Base-by-base conservation (phyloP, 208 protist genomes). In the Leishmania major region DNA sequence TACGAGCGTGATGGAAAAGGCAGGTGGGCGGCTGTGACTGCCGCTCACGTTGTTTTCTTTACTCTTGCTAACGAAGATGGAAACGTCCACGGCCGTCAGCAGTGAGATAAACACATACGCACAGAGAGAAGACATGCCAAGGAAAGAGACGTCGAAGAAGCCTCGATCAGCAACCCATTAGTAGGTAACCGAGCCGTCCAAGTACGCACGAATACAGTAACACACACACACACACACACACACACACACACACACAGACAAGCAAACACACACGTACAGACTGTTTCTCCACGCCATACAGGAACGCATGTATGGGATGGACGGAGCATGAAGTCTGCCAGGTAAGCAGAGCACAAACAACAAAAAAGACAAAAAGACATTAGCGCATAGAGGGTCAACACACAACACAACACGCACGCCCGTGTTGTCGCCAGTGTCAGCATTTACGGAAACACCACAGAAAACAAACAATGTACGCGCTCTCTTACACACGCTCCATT, bases 141-240 rank as follows among this genome's bases (percentile, higher is more conserved):
- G 40, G 13, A 8, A 47, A 45, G 37, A 37, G 40, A 72, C 40
- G 31, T 70, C 35, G 66, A 70, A 25, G 66, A 43, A 15, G 66
- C 35, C 1, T 70, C 66, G 19, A 70, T 25, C 66, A 45, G 66
- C 4, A 22, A 74, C 6, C 25, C 70, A 37, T 11, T 0, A 25
- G 47, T 22, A 19, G 37, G 45, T 2, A 53, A 53, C 70, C 4
- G 6, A 53, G 25, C 11, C 45, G 45, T 19, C 37, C 70, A 74
- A 19, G 15, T 53, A 74, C 28, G n/a, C 70, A 72, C 37, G n/a
- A 25, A 72, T 31, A 49, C 19, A 35, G 13, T 35, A 22, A n/a
- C 45, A 74, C 70, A 55, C 25, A 74, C 70, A 74, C 70, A 74
- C 43, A 74, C 69, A 74, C 69, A 74, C 70, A 73, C 69, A 74